Evolutionary conservation across 148 eudicot genomes (phyloP).

Genomic region (Cornus controversa): DNA sequence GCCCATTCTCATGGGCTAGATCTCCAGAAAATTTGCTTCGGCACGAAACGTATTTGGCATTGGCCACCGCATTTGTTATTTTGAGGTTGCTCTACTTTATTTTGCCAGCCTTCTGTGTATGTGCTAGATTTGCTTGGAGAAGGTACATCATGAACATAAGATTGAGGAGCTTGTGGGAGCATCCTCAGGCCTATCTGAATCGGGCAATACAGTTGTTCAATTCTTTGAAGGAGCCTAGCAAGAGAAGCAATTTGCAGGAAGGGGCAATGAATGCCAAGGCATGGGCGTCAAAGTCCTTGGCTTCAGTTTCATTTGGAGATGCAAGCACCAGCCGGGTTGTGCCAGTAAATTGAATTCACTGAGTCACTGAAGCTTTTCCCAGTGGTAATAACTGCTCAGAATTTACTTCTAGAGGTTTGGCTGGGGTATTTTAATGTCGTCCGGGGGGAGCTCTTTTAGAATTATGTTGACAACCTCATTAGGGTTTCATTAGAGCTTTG

Average conservation of each 20-base stretch:
- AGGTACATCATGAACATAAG: slow-evolving; percentile 45
- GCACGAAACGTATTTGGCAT: slow-evolving; percentile 79
- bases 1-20: slow-evolving; percentile 93
- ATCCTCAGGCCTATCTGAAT: slow-evolving; percentile 56
- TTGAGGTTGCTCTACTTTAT: slow-evolving; percentile 51
- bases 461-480: background rate
- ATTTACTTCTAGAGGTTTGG: background rate
- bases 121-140: slow-evolving; percentile 56
- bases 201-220: slow-evolving; percentile 51
- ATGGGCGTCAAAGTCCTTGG: slow-evolving; percentile 93
- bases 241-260: slow-evolving; percentile 79
- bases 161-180: slow-evolving; percentile 65
- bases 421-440: background rate
- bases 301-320: slow-evolving; percentile 83
- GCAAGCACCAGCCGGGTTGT: slow-evolving; percentile 55
- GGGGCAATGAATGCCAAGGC: slow-evolving; percentile 84
- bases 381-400: background rate
- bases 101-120: slow-evolving; percentile 42
- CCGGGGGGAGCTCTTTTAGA: background rate
- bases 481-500: slow-evolving; percentile 2
- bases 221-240: slow-evolving; percentile 59
- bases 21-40: slow-evolving; percentile 74
- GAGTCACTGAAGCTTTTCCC: background rate
- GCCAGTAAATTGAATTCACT: slow-evolving; percentile 23
- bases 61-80: slow-evolving; percentile 78